phyloP scores from a whole-genome alignment of 1,284 basidiomycete species.

The Phellopilus nigrolimitatus region DNA sequence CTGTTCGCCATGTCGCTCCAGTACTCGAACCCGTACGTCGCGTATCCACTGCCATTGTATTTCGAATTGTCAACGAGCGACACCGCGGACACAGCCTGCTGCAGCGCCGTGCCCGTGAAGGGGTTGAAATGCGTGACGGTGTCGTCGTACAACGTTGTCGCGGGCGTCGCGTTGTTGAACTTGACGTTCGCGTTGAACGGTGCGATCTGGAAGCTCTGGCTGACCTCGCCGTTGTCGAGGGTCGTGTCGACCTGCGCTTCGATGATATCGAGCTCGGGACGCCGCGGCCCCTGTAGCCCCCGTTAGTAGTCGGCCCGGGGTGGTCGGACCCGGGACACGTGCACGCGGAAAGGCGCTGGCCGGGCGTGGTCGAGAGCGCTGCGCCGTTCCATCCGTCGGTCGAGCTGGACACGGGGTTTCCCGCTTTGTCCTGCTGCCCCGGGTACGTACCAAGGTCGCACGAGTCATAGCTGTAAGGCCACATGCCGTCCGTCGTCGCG shows the following conservation, averaged over 20 bases:
- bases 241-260: slow-evolving; percentile 49
- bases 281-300: slow-evolving; percentile 52
- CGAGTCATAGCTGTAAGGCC: slow-evolving; percentile 80
- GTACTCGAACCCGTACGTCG: slow-evolving; percentile 69
- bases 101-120: slow-evolving; percentile 74
- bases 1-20: slow-evolving; percentile 62
- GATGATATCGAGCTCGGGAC: slow-evolving; percentile 68
- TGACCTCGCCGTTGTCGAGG: slow-evolving; percentile 50
- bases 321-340: slow-evolving; percentile 57
- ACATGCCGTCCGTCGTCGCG: slow-evolving; percentile 52
- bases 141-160: slow-evolving; percentile 51
- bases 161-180: slow-evolving; percentile 49
- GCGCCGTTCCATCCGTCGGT: slow-evolving; percentile 46
- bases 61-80: slow-evolving; percentile 48
- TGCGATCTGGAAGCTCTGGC: slow-evolving; percentile 78
- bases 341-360: slow-evolving; percentile 50
- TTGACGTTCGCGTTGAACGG: slow-evolving; percentile 72
- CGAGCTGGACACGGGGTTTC: slow-evolving; percentile 45
- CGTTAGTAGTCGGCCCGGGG: slow-evolving; percentile 49
- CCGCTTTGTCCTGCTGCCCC: slow-evolving; percentile 60
- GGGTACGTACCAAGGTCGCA: slow-evolving; percentile 86
- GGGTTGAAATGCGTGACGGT: slow-evolving; percentile 53
- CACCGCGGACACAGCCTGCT: slow-evolving; percentile 74
- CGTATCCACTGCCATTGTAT: slow-evolving; percentile 51
- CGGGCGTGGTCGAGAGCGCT: slow-evolving; percentile 47